A percentile compares a stretch with the other conserved stretches of the same genome.
Evolutionary conservation across 805 yeast genomes (phyloP).

Genomic region (Metschnikowia baotianmanensis): DNA sequence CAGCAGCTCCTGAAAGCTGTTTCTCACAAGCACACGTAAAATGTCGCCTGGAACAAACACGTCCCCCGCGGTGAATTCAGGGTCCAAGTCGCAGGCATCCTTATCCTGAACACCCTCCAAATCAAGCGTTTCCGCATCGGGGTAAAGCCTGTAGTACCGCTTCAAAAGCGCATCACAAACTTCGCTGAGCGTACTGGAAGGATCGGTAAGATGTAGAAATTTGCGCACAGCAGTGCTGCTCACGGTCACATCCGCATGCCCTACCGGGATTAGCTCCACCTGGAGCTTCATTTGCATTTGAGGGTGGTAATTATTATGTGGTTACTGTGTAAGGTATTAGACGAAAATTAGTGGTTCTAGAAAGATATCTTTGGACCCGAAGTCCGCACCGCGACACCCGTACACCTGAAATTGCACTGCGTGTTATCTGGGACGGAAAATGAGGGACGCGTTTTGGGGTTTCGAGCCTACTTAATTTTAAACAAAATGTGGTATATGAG

Average conservation of each 20-base stretch:
- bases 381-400: background rate
- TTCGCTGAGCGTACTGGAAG: conserved; percentile 43
- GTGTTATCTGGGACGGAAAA: too few species aligned
- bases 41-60: conserved; percentile 49
- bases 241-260: conserved; percentile 20
- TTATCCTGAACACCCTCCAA: conserved; percentile 66
- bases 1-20: conserved; percentile 18
- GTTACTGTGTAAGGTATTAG: too few species aligned
- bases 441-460: too few species aligned
- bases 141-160: conserved; percentile 63
- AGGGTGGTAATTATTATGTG: too few species aligned
- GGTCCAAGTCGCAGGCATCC: conserved; percentile 73
- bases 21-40: conserved; percentile 35
- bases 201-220: conserved; percentile 63
- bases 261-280: conserved; percentile 34
- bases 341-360: too few species aligned
- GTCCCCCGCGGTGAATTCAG: conserved; percentile 65
- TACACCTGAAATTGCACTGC: background rate
- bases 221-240: conserved; percentile 33
- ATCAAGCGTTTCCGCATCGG: conserved; percentile 52
- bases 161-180: conserved; percentile 54
- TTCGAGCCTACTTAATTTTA: too few species aligned
- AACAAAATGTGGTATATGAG: too few species aligned
- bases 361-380: too few species aligned
- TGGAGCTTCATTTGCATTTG: conserved; percentile 31